Evolutionary conservation across 129 eudicot species (phyloP), one percentile per base, ranked within the genome.

Genomic region (Pseudognaphalium luteoalbum): DNA sequence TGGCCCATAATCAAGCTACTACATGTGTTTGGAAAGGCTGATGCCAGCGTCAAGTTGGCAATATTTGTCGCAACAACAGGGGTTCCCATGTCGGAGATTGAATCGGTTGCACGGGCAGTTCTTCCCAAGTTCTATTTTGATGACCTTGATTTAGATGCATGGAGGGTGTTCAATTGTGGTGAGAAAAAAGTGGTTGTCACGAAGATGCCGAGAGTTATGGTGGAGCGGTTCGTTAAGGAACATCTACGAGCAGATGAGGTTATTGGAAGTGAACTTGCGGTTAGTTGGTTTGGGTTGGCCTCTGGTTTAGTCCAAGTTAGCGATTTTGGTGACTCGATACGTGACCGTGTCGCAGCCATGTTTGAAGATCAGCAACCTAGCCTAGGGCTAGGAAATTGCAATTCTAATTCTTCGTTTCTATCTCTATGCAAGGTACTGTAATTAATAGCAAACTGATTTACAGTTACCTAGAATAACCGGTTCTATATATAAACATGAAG

Each of bases 101-200:
- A 88, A 47, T 76, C 96, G 0, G 97, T 92, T 75, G 87, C 96
- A 1, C 78, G 97, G 58, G 97, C 97, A 1, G 97, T 92, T 33
- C 78, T 92, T 65, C 97, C 97, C 1, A 92, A 88, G 85, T 92
- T 92, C 72, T 92, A 77, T 59, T 74, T 81, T 66, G 97, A 89
- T 71, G 97, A 92, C 69, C 15, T 87, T 63, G 83, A 92, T 58
- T 72, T 87, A 85, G 91, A 85, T 58, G 92, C 91, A 1, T 92
- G 96, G 92, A 80, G 86, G 58, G 82, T 85, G 51, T 92, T 92
- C 54, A 86, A 88, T 47, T 77, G 78, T 34, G 80, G 74, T 56
- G 92, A 81, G n/a, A 92, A 78, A 76, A 80, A 84, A 52, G 87
- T 89, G 21, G 91, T 92, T 42, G 91, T 89, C 68, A 92, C 91